These are phyloP conservation scores for Schizophyllum commune DNA, from an alignment of 1,284 basidiomycete species.

Conservation along the genomic window DNA sequence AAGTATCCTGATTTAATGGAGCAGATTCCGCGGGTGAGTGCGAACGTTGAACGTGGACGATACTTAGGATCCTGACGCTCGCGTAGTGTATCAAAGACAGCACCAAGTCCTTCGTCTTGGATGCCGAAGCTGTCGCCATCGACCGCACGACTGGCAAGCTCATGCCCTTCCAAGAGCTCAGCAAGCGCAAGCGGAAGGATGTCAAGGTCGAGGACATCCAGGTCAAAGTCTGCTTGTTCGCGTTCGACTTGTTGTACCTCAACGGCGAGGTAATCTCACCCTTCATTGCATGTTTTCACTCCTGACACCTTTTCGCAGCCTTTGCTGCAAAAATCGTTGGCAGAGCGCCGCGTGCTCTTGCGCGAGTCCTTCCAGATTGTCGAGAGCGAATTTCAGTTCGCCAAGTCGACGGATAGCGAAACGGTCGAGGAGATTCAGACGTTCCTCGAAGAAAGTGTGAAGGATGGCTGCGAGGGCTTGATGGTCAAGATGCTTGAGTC, in stretches of 20 bases:
- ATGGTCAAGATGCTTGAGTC: slow-evolving; percentile 99
- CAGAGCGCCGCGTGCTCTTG: slow-evolving; percentile 74
- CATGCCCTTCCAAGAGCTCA: slow-evolving; percentile 97
- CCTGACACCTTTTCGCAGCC: slow-evolving; percentile 35
- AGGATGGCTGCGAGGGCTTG: slow-evolving; percentile 96
- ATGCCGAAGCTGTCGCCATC: slow-evolving; percentile 95
- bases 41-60: background rate
- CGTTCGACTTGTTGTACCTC: slow-evolving; percentile 90
- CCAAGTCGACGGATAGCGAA: slow-evolving; percentile 83
- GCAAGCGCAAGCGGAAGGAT: slow-evolving; percentile 93
- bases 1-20: slow-evolving; percentile 98
- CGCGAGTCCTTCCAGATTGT: slow-evolving; percentile 78
- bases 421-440: slow-evolving; percentile 91
- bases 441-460: slow-evolving; percentile 95
- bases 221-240: slow-evolving; percentile 92
- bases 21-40: slow-evolving; percentile 76
- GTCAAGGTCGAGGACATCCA: slow-evolving; percentile 96
- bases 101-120: slow-evolving; percentile 87
- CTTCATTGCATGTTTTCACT: background rate
- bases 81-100: slow-evolving; percentile 74
- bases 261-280: slow-evolving; percentile 75
- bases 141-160: slow-evolving; percentile 79
- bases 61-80: background rate
- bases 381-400: slow-evolving; percentile 88
- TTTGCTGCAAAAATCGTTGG: slow-evolving; percentile 55